Conservation (phyloP, 2,329 filamentous ascomycete genomes). For the Cercospora berteroae region DNA sequence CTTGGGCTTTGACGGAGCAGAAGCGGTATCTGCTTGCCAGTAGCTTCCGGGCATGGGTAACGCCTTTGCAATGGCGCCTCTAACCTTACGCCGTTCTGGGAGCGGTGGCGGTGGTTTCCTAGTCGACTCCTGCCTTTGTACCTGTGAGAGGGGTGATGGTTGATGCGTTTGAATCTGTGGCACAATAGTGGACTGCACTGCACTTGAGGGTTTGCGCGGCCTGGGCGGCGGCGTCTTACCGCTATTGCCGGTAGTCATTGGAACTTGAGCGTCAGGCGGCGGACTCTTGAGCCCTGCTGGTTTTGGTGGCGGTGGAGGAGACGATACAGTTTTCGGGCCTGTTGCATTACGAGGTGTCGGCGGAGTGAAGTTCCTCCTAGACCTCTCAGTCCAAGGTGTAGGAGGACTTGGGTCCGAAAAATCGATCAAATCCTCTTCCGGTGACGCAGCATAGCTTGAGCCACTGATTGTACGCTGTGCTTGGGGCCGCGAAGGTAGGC, state of each 20-base stretch:
- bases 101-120: constrained; percentile 29
- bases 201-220: constrained; percentile 39
- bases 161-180: constrained; percentile 25
- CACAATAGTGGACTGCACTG: constrained; percentile 30
- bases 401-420: constrained; percentile 41
- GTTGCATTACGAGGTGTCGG: neutral
- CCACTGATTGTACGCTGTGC: constrained; percentile 1
- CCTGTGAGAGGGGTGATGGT: constrained; percentile 37
- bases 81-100: constrained; percentile 36
- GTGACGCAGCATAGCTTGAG: constrained; percentile 17
- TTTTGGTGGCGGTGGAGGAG: constrained; percentile 39
- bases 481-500: neutral
- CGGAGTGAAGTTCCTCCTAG: constrained; percentile 9
- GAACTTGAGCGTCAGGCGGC: constrained; percentile 33
- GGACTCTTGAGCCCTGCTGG: constrained; percentile 41
- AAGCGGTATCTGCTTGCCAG: constrained; percentile 18
- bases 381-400: constrained; percentile 31
- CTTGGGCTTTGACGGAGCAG: constrained; percentile 8
- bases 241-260: constrained; percentile 16
- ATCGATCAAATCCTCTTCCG: constrained; percentile 47
- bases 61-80: constrained; percentile 25
- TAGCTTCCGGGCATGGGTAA: constrained; percentile 22
- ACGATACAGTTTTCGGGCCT: constrained; percentile 22
- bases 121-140: constrained; percentile 36
- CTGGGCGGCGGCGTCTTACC: constrained; percentile 37